Base-by-base conservation (phyloP, 495 filamentous ascomycete genomes). In the Talaromyces trachyspermus region DNA sequence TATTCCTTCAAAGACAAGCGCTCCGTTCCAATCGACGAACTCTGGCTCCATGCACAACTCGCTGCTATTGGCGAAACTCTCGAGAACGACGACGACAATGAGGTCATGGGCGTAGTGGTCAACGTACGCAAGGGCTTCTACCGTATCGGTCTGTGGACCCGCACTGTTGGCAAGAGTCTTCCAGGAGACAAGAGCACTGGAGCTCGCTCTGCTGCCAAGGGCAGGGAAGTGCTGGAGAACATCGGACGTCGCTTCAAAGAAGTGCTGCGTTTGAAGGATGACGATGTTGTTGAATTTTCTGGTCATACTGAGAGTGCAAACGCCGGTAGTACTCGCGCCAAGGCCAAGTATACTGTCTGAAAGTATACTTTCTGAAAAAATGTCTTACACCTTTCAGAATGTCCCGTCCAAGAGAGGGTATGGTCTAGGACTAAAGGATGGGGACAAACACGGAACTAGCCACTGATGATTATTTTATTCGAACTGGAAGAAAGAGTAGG, bases 71-170 rank as follows among this genome's bases (percentile, higher is more conserved):
- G 92, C 56, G 92, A 99, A 78, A 97, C 90, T 5, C 86, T 99
- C 49, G 92, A 99, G 75, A 83, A 85, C 53, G 86, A 94, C 49
- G 71, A 68, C 25, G 92, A 95, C 57, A 86, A 86, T 53, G 92
- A 99, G 67, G 86, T 99, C 58, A 97, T 97, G 92, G 92, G 92
- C 50, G 94, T 97, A 17, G 92, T 99, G 23, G 91, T 97, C 70
- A 99, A 97, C 65, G 92, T 97, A 36, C 85, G 92, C 61, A 96
- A 95, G 72, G 91, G 84, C 25, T 96, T 97, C 79, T 99, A 85
- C 77, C 87, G 92, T 66, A 83, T 99, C 51, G 89, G 90, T 52
- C 63, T 88, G 32, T 96, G 90, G 90, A 95, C 89, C 43, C 83
- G 88, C 54, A 92, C 88, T 36, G 85, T 89, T 19, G 90, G 90